Percentiles rank a stretch among this genome's conserved stretches.
Evolutionary conservation across 306 rosid genomes (phyloP).

Genomic region (Trifolium pratense): DNA sequence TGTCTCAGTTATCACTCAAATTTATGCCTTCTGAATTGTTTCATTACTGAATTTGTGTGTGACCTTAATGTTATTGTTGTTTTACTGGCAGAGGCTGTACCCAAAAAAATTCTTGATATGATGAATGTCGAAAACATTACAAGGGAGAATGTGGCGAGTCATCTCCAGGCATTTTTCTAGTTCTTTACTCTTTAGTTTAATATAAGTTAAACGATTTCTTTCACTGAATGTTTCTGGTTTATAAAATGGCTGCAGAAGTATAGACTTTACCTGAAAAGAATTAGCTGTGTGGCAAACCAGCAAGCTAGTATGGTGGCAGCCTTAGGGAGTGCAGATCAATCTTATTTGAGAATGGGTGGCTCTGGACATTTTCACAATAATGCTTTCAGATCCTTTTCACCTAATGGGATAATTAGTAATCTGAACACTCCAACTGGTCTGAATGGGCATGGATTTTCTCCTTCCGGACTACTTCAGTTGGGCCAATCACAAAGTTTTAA

Average conservation of each 20-base stretch:
- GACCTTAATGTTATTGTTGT: slow-evolving; percentile 29
- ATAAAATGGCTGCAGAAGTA: slow-evolving; percentile 75
- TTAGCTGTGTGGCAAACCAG: slow-evolving; percentile 83
- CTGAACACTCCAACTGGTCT: slow-evolving; percentile 74
- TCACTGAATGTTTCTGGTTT: slow-evolving; percentile 35
- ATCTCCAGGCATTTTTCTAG: slow-evolving; percentile 79
- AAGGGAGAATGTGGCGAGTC: slow-evolving; percentile 97
- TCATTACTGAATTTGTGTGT: slow-evolving; percentile 5
- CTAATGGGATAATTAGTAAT: slow-evolving; percentile 71
- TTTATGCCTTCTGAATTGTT: slow-evolving; percentile 26
- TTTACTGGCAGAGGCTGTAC: slow-evolving; percentile 88
- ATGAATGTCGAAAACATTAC: slow-evolving; percentile 96
- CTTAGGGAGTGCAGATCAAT: slow-evolving; percentile 73
- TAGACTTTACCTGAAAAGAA: slow-evolving; percentile 88
- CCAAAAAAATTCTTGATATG: slow-evolving; percentile 89
- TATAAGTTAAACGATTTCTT: slow-evolving; percentile 22
- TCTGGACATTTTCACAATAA: slow-evolving; percentile 66
- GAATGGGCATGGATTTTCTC: slow-evolving; percentile 64
- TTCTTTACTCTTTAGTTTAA: slow-evolving; percentile 28
- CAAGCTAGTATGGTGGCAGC: slow-evolving; percentile 93
- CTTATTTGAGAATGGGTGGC: slow-evolving; percentile 71
- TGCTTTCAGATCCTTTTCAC: slow-evolving; percentile 66
- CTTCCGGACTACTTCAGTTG: slow-evolving; percentile 68
- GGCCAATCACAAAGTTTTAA: slow-evolving; percentile 59
- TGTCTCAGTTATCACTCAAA: slow-evolving; percentile 7